Evolutionary conservation across 2,329 filamentous ascomycete genomes (phyloP), one percentile per base, ranked within the genome.

Genomic region (Claviceps sp.): DNA sequence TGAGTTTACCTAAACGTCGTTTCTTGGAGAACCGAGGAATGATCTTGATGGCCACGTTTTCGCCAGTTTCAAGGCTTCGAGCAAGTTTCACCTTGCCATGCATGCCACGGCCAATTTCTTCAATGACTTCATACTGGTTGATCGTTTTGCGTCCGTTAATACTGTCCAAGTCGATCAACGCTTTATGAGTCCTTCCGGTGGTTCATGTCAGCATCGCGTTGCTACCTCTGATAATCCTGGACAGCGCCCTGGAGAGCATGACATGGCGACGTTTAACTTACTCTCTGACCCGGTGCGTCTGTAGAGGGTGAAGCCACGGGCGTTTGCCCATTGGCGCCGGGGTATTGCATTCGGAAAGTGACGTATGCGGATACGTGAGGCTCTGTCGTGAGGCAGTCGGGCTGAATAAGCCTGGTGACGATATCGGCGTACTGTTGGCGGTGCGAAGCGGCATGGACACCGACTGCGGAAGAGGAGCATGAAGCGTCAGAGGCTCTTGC

Each of bases 31-130:
- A 95, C 40, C 93, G 83, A 53, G 95, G 89, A 47, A 98, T 95
- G 61, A 98, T 98, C 72, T 98, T 98, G 76, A 98, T 96, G 52
- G 93, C 93, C 4, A 98, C 91, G 63, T 85, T 84, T 50, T 87
- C 83, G 55, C 78, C 78, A 1, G 80, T 89, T 52, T 83, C 74
- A 46, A 89, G 73, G 64, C 94, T 89, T 51, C 89, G 81, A 47
- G 90, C 93, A 47, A 96, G 77, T 70, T 98, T 98, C 63, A 98
- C 93, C 72, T 97, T 98, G 62, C 93, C 93, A 65, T 98, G 93
- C 61, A 95, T 88, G 49, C 93, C 93, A 54, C 93, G 85, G 52
- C 93, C 93, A 51, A 98, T 87, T 69, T 98, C 93, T 66, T 95
- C 87, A 58, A 97, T 85, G 60, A 98, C 88, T 68, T 96, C 89